Conservation (phyloP, 805 yeast species). For the Kluyveromyces aestuarii region DNA sequence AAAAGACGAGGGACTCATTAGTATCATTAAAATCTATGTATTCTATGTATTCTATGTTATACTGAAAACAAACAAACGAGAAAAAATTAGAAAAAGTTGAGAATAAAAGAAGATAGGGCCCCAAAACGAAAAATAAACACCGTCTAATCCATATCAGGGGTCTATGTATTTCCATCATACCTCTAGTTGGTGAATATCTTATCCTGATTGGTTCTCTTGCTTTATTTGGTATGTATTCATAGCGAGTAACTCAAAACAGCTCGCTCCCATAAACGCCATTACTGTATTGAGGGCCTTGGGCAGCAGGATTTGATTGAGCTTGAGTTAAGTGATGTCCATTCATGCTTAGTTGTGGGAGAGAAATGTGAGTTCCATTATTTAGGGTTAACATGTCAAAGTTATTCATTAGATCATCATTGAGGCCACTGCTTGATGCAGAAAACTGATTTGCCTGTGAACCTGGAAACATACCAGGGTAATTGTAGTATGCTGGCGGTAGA, state of each 20-base stretch:
- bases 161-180: too few relatives aligned
- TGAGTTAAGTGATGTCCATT: slow-evolving; percentile 11
- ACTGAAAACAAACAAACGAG: too few relatives aligned
- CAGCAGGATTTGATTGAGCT: slow-evolving; percentile 1
- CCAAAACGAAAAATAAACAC: too few relatives aligned
- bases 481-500: slow-evolving; percentile 11
- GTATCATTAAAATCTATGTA: too few relatives aligned
- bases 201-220: not conserved
- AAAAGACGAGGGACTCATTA: too few relatives aligned
- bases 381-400: slow-evolving; percentile 24
- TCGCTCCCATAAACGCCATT: slow-evolving; percentile 5
- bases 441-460: slow-evolving; percentile 8
- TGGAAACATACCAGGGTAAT: slow-evolving; percentile 28
- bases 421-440: slow-evolving; percentile 6
- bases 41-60: too few relatives aligned
- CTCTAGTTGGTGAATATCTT: not conserved
- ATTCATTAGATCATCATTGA: slow-evolving; percentile 18
- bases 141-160: not conserved
- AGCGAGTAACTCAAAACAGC: not conserved
- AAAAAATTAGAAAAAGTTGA: too few relatives aligned
- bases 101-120: too few relatives aligned
- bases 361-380: slow-evolving; percentile 22
- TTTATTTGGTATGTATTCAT: not conserved
- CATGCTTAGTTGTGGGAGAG: slow-evolving; percentile 25
- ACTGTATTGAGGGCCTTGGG: not conserved